Evolutionary conservation across 2,329 filamentous ascomycete genomes (phyloP), one percentile per base, ranked within the genome.

Genomic region (Colletotrichum costaricense): DNA sequence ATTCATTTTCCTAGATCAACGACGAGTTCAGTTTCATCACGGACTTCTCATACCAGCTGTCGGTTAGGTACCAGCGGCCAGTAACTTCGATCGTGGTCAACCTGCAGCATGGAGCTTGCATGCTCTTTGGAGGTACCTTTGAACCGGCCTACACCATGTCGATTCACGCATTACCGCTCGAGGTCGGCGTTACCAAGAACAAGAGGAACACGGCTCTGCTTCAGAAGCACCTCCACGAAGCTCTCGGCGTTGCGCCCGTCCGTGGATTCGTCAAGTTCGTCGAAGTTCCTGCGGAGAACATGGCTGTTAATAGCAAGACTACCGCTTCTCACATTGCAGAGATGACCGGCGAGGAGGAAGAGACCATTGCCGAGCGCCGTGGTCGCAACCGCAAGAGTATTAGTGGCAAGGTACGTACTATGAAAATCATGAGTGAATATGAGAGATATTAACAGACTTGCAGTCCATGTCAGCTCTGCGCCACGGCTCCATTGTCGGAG

Each of bases 101-200:
- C 2, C 84, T 97, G n/a, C 89, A 93, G 55, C 94, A 97, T 78
- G 92, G 93, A 30, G 88, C 90, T 16, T 94, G 93, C 78, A 89
- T 98, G 77, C 86, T 94, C 68, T 92, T 96, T 73, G 93, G 90
- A 2, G 93, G 92, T 46, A 92, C 91, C 5, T 93, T 94, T 75
- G 93, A 95, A 63, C 93, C 94, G 4, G 93, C 94, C 24, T 98
- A 98, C 79, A 88, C 92, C 73, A 86, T 97, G 78, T 93, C 90
- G 42, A 89, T 98, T 72, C 92, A 89, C 46, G 92, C 94, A 0
- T 86, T 97, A 11, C 88, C 93, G 1, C 87, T 87, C 12, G 88
- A 94, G 75, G 84, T 97, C 70, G 91, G 92, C 74, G 90, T 93
- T 0, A 89, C 91, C 4, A 94, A 91, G 65, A 98, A 98, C 84